Conservation (phyloP, 139 green algal genomes). For the Edaphochlamys debaryana region DNA sequence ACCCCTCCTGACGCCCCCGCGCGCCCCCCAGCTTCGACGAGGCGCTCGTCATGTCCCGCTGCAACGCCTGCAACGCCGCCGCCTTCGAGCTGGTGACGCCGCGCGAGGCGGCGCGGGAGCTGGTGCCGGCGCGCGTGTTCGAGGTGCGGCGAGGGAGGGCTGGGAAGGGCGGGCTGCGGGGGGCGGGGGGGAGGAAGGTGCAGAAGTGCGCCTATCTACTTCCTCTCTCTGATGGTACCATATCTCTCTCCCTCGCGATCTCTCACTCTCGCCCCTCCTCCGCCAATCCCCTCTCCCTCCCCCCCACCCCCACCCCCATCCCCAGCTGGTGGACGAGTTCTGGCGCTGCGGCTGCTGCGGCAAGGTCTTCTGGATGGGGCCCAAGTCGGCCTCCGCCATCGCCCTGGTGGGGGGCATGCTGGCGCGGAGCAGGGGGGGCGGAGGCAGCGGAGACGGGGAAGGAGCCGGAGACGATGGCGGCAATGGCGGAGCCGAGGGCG, state of each 20-base stretch:
- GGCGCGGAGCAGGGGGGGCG: neutral
- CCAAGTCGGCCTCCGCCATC: constrained; percentile 52
- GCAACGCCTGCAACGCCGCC: constrained; percentile 63
- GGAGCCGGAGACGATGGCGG: too few species aligned
- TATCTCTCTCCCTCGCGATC: neutral
- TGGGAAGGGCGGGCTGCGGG: too few species aligned
- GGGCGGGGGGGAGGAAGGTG: too few species aligned
- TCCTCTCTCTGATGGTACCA: too few species aligned
- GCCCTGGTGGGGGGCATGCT: constrained; percentile 42
- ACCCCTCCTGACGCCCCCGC: neutral
- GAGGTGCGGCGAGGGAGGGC: neutral
- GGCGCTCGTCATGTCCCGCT: constrained; percentile 50
- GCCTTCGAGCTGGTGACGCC: constrained; percentile 49
- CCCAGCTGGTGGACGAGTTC: constrained; percentile 57
- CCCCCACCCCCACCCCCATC: neutral
- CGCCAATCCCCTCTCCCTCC: neutral
- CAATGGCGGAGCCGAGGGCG: too few species aligned
- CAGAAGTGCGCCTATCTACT: too few species aligned
- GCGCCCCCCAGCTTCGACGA: constrained; percentile 43
- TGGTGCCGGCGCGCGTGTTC: constrained; percentile 42
- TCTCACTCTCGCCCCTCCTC: too few species aligned
- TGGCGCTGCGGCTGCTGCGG: constrained; percentile 53
- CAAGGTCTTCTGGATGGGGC: constrained; percentile 65
- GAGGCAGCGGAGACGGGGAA: too few species aligned
- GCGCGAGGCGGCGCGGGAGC: constrained; percentile 21